Evolutionary conservation across 176 grass and related monocot genomes (phyloP).

Genomic region (Rhynchospora tenuis): DNA sequence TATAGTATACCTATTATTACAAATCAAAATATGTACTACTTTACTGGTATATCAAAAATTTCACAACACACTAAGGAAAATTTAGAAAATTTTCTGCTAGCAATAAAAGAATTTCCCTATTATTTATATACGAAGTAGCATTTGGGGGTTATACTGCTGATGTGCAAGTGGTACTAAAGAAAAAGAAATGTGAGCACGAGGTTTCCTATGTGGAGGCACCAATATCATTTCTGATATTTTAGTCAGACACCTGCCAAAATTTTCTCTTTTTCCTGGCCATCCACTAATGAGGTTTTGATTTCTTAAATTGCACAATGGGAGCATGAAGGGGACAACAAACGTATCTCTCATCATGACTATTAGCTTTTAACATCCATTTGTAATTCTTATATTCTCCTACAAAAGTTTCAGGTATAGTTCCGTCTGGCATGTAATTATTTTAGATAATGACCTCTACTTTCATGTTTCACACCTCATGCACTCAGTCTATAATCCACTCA

Average conservation of each 20-base stretch:
- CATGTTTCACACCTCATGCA: not conserved
- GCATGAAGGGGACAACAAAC: constrained; percentile 18
- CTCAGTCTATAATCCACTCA: not conserved
- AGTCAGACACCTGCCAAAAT: constrained; percentile 1
- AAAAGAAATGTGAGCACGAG: not conserved
- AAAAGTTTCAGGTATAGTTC: constrained; percentile 8
- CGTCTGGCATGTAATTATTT: not conserved
- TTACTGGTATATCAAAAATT: too few relatives aligned
- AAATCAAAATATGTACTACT: too few relatives aligned
- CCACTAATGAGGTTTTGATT: constrained; percentile 4
- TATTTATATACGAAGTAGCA: not conserved
- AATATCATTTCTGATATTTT: constrained; percentile 25
- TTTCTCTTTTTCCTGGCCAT: not conserved
- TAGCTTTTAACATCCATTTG: constrained; percentile 10
- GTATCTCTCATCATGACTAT: constrained; percentile 21
- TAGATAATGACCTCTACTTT: not conserved
- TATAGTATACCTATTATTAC: too few relatives aligned
- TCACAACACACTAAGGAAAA: too few relatives aligned
- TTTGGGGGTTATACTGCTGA: constrained; percentile 13
- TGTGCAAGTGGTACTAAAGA: not conserved
- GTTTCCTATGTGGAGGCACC: constrained; percentile 28
- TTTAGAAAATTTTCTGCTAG: too few relatives aligned
- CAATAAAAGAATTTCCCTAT: too few relatives aligned
- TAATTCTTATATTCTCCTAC: constrained; percentile 11
- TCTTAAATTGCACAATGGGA: constrained; percentile 8